Evolutionary conservation across 768 basidiomycete genomes (phyloP).

Genomic region (Hericium rajendrae): DNA sequence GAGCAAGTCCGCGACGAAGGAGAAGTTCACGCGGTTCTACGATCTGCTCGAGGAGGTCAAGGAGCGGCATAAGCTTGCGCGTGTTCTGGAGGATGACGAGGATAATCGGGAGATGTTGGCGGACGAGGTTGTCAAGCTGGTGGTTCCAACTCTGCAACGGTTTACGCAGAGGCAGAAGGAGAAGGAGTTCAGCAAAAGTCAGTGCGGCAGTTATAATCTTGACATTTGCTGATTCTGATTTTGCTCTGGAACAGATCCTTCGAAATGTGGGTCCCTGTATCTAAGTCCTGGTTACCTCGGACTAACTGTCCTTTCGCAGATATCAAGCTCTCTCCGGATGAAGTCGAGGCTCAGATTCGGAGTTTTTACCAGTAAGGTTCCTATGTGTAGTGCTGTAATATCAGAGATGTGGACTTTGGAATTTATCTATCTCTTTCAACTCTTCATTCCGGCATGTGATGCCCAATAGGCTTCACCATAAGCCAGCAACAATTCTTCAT

Average conservation of each 20-base stretch:
- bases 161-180: slow-evolving; percentile 70
- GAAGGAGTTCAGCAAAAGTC: slow-evolving; percentile 82
- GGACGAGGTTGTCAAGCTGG: slow-evolving; percentile 70
- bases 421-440: neutral
- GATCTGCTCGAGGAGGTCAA: slow-evolving; percentile 71
- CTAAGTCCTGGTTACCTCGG: neutral
- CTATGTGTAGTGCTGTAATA: neutral
- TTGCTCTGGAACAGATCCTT: slow-evolving; percentile 39
- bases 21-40: slow-evolving; percentile 77
- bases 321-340: slow-evolving; percentile 69
- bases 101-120: slow-evolving; percentile 47
- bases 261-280: slow-evolving; percentile 44
- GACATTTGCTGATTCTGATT: neutral
- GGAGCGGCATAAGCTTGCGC: slow-evolving; percentile 63
- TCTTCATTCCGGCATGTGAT: no score
- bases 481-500: no score
- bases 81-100: slow-evolving; percentile 62
- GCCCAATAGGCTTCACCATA: no score
- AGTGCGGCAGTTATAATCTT: slow-evolving; percentile 15
- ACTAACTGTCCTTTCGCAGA: slow-evolving; percentile 32
- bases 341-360: slow-evolving; percentile 62
- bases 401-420: neutral
- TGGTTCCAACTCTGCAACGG: slow-evolving; percentile 63
- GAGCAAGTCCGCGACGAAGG: slow-evolving; percentile 57
- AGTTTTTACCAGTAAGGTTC: slow-evolving; percentile 37